phyloP scores from a whole-genome alignment of 495 filamentous ascomycete species.

The Aspergillus sclerotioniger region DNA sequence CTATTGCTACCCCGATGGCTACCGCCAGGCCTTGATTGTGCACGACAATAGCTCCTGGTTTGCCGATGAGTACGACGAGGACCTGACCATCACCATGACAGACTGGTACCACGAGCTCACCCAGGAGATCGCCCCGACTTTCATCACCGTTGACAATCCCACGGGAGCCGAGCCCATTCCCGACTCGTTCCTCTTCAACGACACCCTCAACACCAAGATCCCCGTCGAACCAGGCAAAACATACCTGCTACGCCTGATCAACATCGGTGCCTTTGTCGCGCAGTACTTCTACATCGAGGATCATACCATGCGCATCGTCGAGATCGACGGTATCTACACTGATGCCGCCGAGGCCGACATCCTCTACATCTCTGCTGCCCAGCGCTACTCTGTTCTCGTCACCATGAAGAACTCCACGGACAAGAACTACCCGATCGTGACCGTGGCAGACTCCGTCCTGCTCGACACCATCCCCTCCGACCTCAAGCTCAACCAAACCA shows the following conservation, averaged over 20 bases:
- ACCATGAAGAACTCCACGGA: conserved; percentile 62
- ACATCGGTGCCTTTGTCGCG: conserved; percentile 71
- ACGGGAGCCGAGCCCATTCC: conserved; percentile 55
- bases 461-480: conserved; percentile 30
- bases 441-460: conserved; percentile 31
- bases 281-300: conserved; percentile 78
- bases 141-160: conserved; percentile 49
- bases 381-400: conserved; percentile 67
- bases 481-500: conserved; percentile 67
- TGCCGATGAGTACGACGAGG: conserved; percentile 61
- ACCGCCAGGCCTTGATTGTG: conserved; percentile 68
- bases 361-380: conserved; percentile 67
- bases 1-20: conserved; percentile 73
- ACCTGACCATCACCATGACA: conserved; percentile 61
- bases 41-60: conserved; percentile 65
- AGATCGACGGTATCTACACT: conserved; percentile 52
- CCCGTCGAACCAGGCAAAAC: conserved; percentile 69
- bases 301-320: conserved; percentile 60
- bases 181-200: conserved; percentile 54
- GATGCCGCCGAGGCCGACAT: conserved; percentile 57
- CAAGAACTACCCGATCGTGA: conserved; percentile 65
- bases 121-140: conserved; percentile 38
- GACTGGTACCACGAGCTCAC: conserved; percentile 62
- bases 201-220: conserved; percentile 56
- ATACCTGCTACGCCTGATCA: conserved; percentile 75